Percentiles rank a stretch among this genome's conserved stretches.
phyloP scores from a whole-genome alignment of 768 basidiomycete species.

The Rhodotorula toruloides region DNA sequence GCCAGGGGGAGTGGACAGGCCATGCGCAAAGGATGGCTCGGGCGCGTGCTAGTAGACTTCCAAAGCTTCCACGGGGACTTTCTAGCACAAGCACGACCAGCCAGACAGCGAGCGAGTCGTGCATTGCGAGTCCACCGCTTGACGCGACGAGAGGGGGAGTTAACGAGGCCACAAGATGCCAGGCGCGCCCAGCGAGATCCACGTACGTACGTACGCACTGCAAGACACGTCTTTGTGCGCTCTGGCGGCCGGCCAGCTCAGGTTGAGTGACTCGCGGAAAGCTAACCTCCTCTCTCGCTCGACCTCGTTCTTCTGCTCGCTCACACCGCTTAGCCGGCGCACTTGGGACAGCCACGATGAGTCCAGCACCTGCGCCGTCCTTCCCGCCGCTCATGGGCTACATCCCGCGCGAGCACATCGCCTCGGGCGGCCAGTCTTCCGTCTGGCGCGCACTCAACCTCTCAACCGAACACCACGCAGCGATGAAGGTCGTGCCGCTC shows the following conservation, averaged over 20 bases:
- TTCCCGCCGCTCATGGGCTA: slow-evolving; percentile 26
- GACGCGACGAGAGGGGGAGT: too few species aligned
- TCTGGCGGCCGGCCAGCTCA: neutral
- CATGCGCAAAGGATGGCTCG: too few species aligned
- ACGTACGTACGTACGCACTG: neutral
- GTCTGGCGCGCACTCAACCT: slow-evolving; percentile 39
- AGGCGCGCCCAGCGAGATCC: too few species aligned
- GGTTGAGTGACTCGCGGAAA: neutral
- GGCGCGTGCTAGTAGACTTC: too few species aligned
- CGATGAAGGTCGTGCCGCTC: slow-evolving; percentile 41
- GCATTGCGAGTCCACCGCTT: too few species aligned
- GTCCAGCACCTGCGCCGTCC: neutral
- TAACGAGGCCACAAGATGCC: too few species aligned
- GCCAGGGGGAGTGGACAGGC: too few species aligned
- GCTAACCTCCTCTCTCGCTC: neutral
- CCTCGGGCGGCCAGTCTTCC: slow-evolving; percentile 18
- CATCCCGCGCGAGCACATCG: slow-evolving; percentile 27
- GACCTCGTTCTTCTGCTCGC: neutral
- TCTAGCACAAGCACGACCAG: too few species aligned
- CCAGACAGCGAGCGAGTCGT: too few species aligned
- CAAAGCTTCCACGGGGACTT: too few species aligned
- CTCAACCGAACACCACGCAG: slow-evolving; percentile 18
- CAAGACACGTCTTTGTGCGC: neutral
- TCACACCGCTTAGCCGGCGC: neutral
- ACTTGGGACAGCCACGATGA: too few species aligned